Conservation (phyloP, 1,284 basidiomycete genomes). For the Marasmius oreades region DNA sequence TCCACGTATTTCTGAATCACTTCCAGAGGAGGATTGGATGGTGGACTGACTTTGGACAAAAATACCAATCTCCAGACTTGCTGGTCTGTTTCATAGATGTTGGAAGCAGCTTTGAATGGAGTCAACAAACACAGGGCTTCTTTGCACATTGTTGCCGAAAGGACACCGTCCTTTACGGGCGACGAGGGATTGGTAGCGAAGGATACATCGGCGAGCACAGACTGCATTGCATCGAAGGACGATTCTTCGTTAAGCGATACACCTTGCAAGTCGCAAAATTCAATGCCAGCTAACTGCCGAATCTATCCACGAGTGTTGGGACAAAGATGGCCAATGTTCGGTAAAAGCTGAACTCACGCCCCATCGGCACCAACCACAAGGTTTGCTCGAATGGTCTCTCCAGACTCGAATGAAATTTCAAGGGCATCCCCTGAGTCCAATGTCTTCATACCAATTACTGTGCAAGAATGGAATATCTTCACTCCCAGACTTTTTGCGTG, state of each 20-base stretch:
- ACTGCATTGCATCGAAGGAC: slow-evolving; percentile 21
- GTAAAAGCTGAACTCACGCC: slow-evolving; percentile 36
- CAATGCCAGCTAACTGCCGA: slow-evolving; percentile 28
- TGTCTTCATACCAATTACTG: slow-evolving; percentile 19
- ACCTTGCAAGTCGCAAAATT: slow-evolving; percentile 32
- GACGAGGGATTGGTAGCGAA: slow-evolving; percentile 22
- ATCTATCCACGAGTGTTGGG: slow-evolving; percentile 20
- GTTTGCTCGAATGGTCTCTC: slow-evolving; percentile 38
- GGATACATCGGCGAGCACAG: slow-evolving; percentile 33
- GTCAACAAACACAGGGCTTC: slow-evolving; percentile 11
- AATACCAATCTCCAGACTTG: slow-evolving; percentile 26
- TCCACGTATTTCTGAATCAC: slow-evolving; percentile 33
- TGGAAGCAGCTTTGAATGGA: slow-evolving; percentile 19
- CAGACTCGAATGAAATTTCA: slow-evolving; percentile 40
- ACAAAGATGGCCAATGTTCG: neutral
- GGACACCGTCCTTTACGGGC: slow-evolving; percentile 11
- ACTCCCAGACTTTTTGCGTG: slow-evolving; percentile 12
- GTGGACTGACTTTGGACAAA: slow-evolving; percentile 22
- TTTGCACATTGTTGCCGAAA: neutral
- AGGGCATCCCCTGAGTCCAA: slow-evolving; percentile 19
- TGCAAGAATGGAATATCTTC: slow-evolving; percentile 22
- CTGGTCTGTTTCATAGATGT: slow-evolving; percentile 19
- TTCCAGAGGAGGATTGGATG: slow-evolving; percentile 24
- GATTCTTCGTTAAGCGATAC: neutral
- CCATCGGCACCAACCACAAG: slow-evolving; percentile 57